Evolutionary conservation across 495 filamentous ascomycete genomes (phyloP).

Genomic region (Penicillium verhagenii): DNA sequence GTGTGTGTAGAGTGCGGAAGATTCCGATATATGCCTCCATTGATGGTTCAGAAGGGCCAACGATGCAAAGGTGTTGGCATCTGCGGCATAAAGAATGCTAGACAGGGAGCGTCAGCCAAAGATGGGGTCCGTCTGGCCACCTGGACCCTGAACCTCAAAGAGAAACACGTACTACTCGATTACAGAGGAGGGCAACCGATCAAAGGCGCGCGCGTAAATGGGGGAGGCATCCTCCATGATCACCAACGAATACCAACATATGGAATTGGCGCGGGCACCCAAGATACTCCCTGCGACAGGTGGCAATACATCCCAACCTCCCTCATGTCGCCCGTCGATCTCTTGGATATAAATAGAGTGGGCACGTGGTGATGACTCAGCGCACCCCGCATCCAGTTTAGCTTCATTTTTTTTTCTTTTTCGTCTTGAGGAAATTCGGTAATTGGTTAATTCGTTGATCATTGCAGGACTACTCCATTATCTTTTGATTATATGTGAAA

Average conservation of each 20-base stretch:
- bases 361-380: conserved; percentile 21
- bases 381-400: conserved; percentile 16
- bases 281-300: conserved; percentile 14
- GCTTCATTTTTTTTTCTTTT: conserved; percentile 1
- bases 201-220: conserved; percentile 14
- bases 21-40: conserved; percentile 74
- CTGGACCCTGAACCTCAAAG: conserved; percentile 1
- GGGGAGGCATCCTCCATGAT: conserved; percentile 30
- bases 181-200: conserved; percentile 26
- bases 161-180: conserved; percentile 29
- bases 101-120: conserved; percentile 2
- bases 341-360: conserved; percentile 15
- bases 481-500: background rate
- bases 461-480: background rate
- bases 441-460: too few species aligned
- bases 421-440: background rate
- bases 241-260: conserved; percentile 22
- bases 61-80: conserved; percentile 79
- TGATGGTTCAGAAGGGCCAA: conserved; percentile 74
- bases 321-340: conserved; percentile 15
- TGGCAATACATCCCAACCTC: conserved; percentile 27
- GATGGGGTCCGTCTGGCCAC: background rate
- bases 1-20: conserved; percentile 68
- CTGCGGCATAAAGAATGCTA: conserved; percentile 73
- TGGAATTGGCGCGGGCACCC: conserved; percentile 13